Evolutionary conservation across 176 grass and related monocot genomes (phyloP), one percentile per base, ranked within the genome.

Genomic region (Eragrostis nindensis): DNA sequence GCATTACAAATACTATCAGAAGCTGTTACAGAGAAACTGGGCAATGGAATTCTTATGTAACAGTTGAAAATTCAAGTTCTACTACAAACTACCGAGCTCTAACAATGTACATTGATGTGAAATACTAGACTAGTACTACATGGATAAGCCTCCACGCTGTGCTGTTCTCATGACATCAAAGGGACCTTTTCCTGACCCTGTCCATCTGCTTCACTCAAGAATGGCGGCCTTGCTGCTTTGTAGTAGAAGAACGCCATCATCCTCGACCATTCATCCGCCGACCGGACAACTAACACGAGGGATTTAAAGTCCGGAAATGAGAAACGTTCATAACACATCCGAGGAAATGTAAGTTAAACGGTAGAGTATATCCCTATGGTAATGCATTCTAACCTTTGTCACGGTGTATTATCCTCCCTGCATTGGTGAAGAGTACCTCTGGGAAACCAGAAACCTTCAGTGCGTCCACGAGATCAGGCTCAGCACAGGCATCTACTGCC

Each of bases 211-310:
- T 89, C 82, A 63, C 78, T 85, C 57, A 98, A 88, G 83, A 82
- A 95, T 11, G 92, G 66, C 3, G 95, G 95, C 68, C 90, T 98
- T 10, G 29, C 54, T 40, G 95, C 95, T 57, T 98, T 98, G 40
- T 95, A 95, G 82, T 95, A 98, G 86, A 98, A 95, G 82, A 93
- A 98, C 1, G 88, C 92, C 89, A 98, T 98, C 76, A 95, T 87
- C 86, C 91, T 86, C 0, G 88, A 86, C 95, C 88, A 88, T 22
- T 91, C 92, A 68, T 92, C 90, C 5, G 86, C 95, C 0, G 83
- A 91, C 29, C 95, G 82, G 53, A 89, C 90, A 54, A 87, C 95
- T 95, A 26, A 68, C 5, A 79, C 0, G 68, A 57, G 21, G 48
- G 19, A 57, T 73, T 18, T 18, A 22, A 25, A 14, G 66, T 82